Evolutionary conservation across 345 rosid genomes (phyloP).

Genomic region (Mangifera indica): DNA sequence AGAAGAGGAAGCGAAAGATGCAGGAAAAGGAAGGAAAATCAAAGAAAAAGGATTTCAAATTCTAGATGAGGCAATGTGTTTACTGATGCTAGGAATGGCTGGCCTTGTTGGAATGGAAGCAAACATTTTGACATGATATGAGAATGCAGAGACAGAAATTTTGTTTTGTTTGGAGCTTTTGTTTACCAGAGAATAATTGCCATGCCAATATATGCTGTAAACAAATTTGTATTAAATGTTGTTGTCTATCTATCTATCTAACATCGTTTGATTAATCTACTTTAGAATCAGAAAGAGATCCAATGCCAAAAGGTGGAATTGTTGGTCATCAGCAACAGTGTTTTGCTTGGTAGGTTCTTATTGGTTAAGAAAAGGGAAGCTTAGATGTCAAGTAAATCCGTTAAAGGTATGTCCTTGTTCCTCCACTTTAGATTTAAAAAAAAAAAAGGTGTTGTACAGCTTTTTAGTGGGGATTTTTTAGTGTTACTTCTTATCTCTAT

Average conservation of each 20-base stretch:
- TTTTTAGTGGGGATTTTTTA: too few species aligned
- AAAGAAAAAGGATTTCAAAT: constrained; percentile 92
- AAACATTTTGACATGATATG: neutral
- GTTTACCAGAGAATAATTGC: neutral
- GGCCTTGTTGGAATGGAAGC: neutral
- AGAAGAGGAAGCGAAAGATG: constrained; percentile 89
- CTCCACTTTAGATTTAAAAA: too few species aligned
- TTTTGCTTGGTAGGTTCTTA: neutral
- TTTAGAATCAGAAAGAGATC: neutral
- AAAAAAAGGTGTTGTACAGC: too few species aligned
- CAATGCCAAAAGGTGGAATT: neutral
- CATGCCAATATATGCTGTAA: neutral
- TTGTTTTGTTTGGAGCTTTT: constrained; percentile 2
- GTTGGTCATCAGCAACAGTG: neutral
- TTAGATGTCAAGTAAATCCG: neutral
- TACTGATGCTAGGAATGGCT: neutral
- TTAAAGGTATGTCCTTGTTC: neutral
- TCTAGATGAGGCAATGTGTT: constrained; percentile 23
- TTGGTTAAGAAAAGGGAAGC: neutral
- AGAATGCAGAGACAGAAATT: neutral
- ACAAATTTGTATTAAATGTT: constrained; percentile 7
- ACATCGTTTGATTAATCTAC: neutral
- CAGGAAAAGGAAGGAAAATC: constrained; percentile 94
- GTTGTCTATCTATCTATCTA: neutral
- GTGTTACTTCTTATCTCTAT: too few species aligned